These are phyloP conservation scores for Escallonia herrerae DNA, from an alignment of 129 eudicot species.

Conservation along the genomic window DNA sequence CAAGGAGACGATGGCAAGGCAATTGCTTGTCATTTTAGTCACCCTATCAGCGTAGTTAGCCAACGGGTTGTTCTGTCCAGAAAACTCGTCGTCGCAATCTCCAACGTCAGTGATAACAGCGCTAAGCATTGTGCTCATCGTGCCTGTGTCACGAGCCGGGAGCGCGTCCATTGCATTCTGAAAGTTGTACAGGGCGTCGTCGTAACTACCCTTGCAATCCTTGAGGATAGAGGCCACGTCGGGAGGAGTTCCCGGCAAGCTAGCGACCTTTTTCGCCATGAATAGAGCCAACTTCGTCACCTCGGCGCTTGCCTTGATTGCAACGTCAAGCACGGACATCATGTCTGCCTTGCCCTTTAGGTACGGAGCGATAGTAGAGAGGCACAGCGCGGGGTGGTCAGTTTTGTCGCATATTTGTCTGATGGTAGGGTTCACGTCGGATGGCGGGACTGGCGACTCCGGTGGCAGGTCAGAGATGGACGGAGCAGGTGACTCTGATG, in stretches of 20 bases:
- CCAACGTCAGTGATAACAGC: constrained; percentile 37
- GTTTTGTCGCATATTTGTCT: constrained; percentile 31
- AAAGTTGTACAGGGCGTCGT: constrained; percentile 27
- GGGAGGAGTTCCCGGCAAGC: constrained; percentile 12
- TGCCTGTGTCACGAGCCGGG: constrained; percentile 22
- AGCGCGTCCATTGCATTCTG: constrained; percentile 25
- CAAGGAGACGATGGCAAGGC: constrained; percentile 41
- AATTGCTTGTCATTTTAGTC: constrained; percentile 49
- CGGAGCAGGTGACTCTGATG: neutral
- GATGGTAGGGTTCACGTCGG: constrained; percentile 4
- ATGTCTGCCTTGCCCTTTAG: constrained; percentile 24
- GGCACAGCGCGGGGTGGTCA: constrained; percentile 34
- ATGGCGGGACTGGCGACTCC: neutral
- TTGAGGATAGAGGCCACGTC: constrained; percentile 11
- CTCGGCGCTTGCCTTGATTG: constrained; percentile 21
- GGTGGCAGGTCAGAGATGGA: constrained; percentile 11
- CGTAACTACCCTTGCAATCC: constrained; percentile 41
- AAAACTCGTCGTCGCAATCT: constrained; percentile 39
- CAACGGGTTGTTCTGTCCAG: constrained; percentile 17
- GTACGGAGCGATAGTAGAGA: constrained; percentile 18
- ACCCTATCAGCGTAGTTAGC: constrained; percentile 19
- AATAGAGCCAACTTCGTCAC: constrained; percentile 24
- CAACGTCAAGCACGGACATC: constrained; percentile 15
- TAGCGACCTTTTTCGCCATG: constrained; percentile 16
- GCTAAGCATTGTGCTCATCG: constrained; percentile 44